These are phyloP conservation scores for Colletotrichum truncatum DNA, from an alignment of 2,329 filamentous ascomycete genomes.

Conservation along the genomic window DNA sequence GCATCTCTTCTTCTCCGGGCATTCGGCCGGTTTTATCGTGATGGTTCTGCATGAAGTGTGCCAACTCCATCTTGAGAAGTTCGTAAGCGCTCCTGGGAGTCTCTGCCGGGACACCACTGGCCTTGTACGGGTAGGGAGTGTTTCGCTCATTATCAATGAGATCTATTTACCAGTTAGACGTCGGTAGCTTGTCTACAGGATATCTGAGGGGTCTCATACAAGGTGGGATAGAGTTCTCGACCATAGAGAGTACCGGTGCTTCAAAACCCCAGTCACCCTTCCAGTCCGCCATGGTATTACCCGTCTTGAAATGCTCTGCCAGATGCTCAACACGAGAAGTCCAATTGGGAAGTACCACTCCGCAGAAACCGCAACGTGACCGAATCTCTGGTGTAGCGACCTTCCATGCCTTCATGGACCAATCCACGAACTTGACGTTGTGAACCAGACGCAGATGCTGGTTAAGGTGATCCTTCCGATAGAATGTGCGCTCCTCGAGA, in stretches of 20 bases:
- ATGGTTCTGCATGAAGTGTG: constrained; percentile 59
- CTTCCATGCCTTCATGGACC: constrained; percentile 74
- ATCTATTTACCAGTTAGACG: constrained; percentile 59
- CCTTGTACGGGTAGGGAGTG: constrained; percentile 62
- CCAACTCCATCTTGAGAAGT: constrained; percentile 66
- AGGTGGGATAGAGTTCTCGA: constrained; percentile 73
- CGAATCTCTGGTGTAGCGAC: constrained; percentile 67
- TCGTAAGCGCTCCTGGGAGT: constrained; percentile 68
- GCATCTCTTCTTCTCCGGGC: constrained; percentile 62
- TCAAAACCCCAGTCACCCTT: constrained; percentile 78
- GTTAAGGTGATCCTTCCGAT: constrained; percentile 73
- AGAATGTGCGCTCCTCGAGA: constrained; percentile 70
- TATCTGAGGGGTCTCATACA: constrained; percentile 58
- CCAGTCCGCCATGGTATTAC: constrained; percentile 74
- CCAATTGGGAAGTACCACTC: constrained; percentile 70
- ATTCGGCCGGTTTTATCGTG: constrained; percentile 48
- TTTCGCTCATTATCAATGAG: constrained; percentile 71
- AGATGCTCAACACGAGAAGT: constrained; percentile 68
- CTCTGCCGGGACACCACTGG: constrained; percentile 52
- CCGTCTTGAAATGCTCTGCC: constrained; percentile 73
- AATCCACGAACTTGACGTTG: constrained; percentile 66
- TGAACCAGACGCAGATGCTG: constrained; percentile 73
- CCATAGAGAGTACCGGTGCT: constrained; percentile 66
- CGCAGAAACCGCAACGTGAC: constrained; percentile 73
- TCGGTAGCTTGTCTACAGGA: constrained; percentile 46